Evolutionary conservation across 768 basidiomycete genomes (phyloP), one percentile per base, ranked within the genome.

Genomic region (Dioszegia hungarica): DNA sequence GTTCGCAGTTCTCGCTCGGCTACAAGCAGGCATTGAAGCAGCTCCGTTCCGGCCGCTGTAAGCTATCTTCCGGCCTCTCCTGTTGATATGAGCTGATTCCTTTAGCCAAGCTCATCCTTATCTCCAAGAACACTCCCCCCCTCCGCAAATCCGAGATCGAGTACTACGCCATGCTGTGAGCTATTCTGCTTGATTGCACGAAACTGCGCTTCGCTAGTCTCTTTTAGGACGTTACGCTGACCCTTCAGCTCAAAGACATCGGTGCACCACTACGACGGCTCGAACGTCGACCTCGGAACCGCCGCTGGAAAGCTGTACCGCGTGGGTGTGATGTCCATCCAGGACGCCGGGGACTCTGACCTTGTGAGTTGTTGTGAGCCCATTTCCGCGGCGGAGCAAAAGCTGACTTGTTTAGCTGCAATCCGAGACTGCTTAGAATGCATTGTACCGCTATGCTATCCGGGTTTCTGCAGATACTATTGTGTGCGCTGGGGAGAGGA

Each of bases 271-370:
- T 99, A 95, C 78, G 82, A 85, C 63, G 95, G 95, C 63, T 92
- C 92, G 63, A 99, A 99, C 77, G 91, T 98, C 68, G 89, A 94
- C 59, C 87, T 99, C 64, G 95, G 95, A 57, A 99, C 95, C 48
- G 95, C 95, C 78, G 93, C 95, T 58, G 95, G 95, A 77, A 94
- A 93, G 81, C 86, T 98, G 67, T 99, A 97, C 89, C 91, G 93
- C 67, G 94, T 98, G 60, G 93, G 94, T 82, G 89, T 97, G 75
- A 95, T 98, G 92, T 92, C 92, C 66, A 85, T 99, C 78, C 82
- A 84, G 67, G 91, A 97, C 81, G 88, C 87, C 67, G 94, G 94
- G 75, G 95, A 98, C 81, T 92, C 90, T 63, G 94, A 98, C 78
- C 82, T 99, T 51, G 74, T 75, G 56, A 66, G 74, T 73, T 34